These are phyloP conservation scores for Phlyctochytrium bullatum DNA, from an alignment of 192 early-diverging fungal species.

Conservation along the genomic window DNA sequence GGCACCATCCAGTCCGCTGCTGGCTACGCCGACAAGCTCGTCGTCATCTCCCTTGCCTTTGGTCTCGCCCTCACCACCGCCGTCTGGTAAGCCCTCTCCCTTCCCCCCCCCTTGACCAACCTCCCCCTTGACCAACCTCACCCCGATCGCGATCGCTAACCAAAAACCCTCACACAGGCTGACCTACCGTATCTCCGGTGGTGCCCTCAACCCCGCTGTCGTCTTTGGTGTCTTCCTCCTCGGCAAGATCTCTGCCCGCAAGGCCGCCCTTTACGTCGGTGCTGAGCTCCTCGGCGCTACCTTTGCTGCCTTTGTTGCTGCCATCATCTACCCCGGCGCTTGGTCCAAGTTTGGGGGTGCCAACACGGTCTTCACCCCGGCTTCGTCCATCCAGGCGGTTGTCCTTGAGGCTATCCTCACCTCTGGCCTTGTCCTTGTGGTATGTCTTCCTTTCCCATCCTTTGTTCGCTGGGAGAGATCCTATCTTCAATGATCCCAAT, in stretches of 20 bases:
- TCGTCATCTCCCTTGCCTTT: background rate
- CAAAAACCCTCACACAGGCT: background rate
- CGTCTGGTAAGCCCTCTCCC: constrained; percentile 7
- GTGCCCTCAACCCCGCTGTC: constrained; percentile 65
- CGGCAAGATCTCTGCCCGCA: constrained; percentile 20
- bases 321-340: constrained; percentile 29
- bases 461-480: too few relatives aligned
- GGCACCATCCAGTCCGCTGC: constrained; percentile 19
- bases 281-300: constrained; percentile 57
- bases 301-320: constrained; percentile 37
- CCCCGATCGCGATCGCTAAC: too few relatives aligned
- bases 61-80: constrained; percentile 10
- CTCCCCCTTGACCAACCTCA: too few relatives aligned
- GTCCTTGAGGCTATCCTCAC: constrained; percentile 45
- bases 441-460: too few relatives aligned
- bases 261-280: constrained; percentile 47
- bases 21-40: background rate
- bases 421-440: constrained; percentile 27
- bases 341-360: constrained; percentile 23
- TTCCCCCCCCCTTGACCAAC: too few relatives aligned
- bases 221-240: constrained; percentile 56
- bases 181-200: constrained; percentile 54
- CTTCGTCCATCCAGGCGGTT: constrained; percentile 25
- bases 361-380: constrained; percentile 17
- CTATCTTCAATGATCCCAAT: too few relatives aligned